Evolutionary conservation across 148 eudicot genomes (phyloP).

Genomic region (Rhododendron griersonianum): DNA sequence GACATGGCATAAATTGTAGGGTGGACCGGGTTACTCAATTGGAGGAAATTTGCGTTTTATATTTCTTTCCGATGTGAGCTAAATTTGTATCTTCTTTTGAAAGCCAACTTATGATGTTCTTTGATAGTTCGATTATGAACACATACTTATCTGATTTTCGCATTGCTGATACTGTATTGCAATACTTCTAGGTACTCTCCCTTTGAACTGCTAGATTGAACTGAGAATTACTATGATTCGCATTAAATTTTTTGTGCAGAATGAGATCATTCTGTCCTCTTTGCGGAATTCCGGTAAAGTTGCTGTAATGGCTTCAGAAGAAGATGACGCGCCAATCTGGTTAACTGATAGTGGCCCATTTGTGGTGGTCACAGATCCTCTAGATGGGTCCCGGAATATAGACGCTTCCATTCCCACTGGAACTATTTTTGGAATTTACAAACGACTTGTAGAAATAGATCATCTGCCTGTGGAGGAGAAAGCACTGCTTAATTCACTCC

Average conservation of each 20-base stretch:
- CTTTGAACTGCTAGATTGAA: not conserved
- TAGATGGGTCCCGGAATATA: constrained; percentile 93
- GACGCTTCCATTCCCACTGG: constrained; percentile 99
- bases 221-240: not conserved
- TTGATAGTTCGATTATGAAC: not conserved
- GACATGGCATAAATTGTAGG: not conserved
- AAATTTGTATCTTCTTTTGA: not conserved
- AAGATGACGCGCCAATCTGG: constrained; percentile 89
- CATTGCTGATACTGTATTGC: not conserved
- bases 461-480: constrained; percentile 67
- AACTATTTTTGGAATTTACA: constrained; percentile 86
- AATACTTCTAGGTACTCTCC: not conserved
- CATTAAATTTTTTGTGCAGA: constrained; percentile 40
- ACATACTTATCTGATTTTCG: not conserved
- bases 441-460: constrained; percentile 70
- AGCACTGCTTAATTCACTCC: constrained; percentile 73
- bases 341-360: constrained; percentile 75
- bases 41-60: not conserved
- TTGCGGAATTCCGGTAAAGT: constrained; percentile 81
- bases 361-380: constrained; percentile 92
- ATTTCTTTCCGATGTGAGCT: not conserved
- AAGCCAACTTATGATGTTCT: not conserved
- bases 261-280: constrained; percentile 75
- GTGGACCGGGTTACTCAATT: not conserved
- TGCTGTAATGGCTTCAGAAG: constrained; percentile 97